phyloP scores from a whole-genome alignment of 1,139 yeast genomes.

The Debaryomyces fabryi region DNA sequence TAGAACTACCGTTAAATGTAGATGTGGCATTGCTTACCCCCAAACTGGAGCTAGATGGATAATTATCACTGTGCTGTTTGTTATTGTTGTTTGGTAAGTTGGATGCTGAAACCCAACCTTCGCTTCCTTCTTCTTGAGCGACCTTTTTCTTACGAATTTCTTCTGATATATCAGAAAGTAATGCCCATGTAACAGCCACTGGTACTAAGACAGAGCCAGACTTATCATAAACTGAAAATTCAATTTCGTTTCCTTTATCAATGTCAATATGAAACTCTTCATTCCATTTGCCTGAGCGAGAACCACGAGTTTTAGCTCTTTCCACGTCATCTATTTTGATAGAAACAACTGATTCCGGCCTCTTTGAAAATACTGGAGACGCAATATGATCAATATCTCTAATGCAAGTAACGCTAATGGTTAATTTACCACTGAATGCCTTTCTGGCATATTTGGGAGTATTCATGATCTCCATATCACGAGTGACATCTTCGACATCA shows the following conservation, averaged over 20 bases:
- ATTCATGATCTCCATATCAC: conserved; percentile 65
- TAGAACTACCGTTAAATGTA: background rate
- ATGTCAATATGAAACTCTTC: conserved; percentile 81
- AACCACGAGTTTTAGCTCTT: conserved; percentile 71
- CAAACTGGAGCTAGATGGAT: background rate
- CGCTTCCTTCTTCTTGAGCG: conserved; percentile 67
- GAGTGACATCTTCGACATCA: conserved; percentile 61
- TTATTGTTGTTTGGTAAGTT: conserved; percentile 37
- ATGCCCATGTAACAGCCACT: conserved; percentile 92
- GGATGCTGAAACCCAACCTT: conserved; percentile 90
- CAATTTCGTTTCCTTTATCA: conserved; percentile 90
- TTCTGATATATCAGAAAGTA: conserved; percentile 88
- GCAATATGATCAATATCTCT: conserved; percentile 93
- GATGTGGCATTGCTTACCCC: conserved; percentile 1
- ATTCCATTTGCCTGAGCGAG: conserved; percentile 80
- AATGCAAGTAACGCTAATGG: conserved; percentile 69
- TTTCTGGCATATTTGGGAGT: conserved; percentile 75
- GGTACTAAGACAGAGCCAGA: conserved; percentile 69
- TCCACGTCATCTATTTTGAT: conserved; percentile 87
- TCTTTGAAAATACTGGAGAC: conserved; percentile 72
- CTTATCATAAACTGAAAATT: conserved; percentile 83
- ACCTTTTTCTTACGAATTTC: conserved; percentile 90
- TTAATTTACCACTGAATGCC: conserved; percentile 79
- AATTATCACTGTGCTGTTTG: conserved; percentile 20
- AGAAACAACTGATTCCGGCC: conserved; percentile 77